Conservation (phyloP, 306 rosid genomes). For the Comarum palustre region DNA sequence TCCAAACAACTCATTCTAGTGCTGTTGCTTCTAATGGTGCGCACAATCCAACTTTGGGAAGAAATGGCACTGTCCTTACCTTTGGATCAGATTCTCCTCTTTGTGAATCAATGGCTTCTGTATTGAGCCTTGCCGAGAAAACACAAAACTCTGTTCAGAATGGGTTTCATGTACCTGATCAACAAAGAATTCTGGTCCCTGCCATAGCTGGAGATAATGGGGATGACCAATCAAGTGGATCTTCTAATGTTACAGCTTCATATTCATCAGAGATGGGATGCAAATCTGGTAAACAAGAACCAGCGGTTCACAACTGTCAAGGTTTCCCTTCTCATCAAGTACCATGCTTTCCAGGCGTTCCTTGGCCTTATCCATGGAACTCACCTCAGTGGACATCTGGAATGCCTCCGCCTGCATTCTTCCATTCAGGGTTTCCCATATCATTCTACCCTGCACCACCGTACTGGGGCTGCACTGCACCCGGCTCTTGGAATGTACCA, state of each 20-base stretch:
- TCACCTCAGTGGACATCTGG: conserved; percentile 49
- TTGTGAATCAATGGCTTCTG: conserved; percentile 59
- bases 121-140: conserved; percentile 47
- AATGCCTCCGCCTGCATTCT: conserved; percentile 48
- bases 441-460: conserved; percentile 52
- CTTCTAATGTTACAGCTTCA: conserved; percentile 47
- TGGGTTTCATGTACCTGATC: conserved; percentile 39
- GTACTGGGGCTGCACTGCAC: conserved; percentile 55
- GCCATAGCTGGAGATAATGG: conserved; percentile 33
- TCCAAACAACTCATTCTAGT: conserved; percentile 36
- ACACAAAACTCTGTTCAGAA: conserved; percentile 30
- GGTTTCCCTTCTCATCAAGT: conserved; percentile 57
- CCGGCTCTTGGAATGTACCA: conserved; percentile 53
- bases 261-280: conserved; percentile 43
- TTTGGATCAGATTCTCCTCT: conserved; percentile 67
- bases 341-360: conserved; percentile 44
- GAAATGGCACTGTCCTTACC: conserved; percentile 44
- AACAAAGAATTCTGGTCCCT: conserved; percentile 31
- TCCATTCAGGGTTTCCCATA: conserved; percentile 52
- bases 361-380: conserved; percentile 58
- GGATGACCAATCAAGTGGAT: conserved; percentile 48
- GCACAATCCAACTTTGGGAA: conserved; percentile 37
- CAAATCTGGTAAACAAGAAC: conserved; percentile 35
- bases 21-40: conserved; percentile 39
- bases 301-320: conserved; percentile 32